A percentile compares a stretch with the other conserved stretches of the same genome.
These are phyloP conservation scores for Aegilops sharonensis DNA, from an alignment of 176 grass and related monocot genomes.

Conservation along the genomic window DNA sequence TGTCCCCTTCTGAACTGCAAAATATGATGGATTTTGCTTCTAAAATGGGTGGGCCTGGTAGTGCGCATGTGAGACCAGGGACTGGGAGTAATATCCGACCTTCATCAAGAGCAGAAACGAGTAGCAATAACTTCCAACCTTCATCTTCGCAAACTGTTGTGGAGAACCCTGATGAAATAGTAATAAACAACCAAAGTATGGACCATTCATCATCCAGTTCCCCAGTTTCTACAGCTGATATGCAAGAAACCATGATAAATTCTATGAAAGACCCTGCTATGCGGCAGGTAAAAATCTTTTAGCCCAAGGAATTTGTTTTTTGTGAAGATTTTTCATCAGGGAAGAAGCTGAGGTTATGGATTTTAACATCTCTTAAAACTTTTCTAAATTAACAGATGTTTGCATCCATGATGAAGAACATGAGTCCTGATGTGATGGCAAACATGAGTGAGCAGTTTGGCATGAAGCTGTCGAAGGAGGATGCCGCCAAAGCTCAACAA, in stretches of 20 bases:
- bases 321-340: neutral
- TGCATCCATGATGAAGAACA: slow-evolving; percentile 91
- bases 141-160: slow-evolving; percentile 25
- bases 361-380: slow-evolving; percentile 10
- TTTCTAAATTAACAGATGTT: slow-evolving; percentile 72
- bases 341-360: neutral
- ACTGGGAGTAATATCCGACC: slow-evolving; percentile 32
- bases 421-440: slow-evolving; percentile 96
- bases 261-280: slow-evolving; percentile 91
- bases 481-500: slow-evolving; percentile 85
- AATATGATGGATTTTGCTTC: slow-evolving; percentile 76
- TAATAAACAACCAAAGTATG: slow-evolving; percentile 41
- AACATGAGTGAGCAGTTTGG: slow-evolving; percentile 92
- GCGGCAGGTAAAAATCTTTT: slow-evolving; percentile 69
- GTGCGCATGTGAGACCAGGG: slow-evolving; percentile 3
- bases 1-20: slow-evolving; percentile 85
- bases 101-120: slow-evolving; percentile 29
- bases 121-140: slow-evolving; percentile 21
- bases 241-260: slow-evolving; percentile 76
- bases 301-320: slow-evolving; percentile 11
- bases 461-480: slow-evolving; percentile 92
- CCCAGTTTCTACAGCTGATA: slow-evolving; percentile 55
- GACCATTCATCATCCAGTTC: slow-evolving; percentile 45
- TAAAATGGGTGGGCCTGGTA: slow-evolving; percentile 53
- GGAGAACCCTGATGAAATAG: slow-evolving; percentile 24